Percentiles rank a stretch among this genome's conserved stretches.
Conservation (phyloP, 148 eudicot species). For the Fallopia convolvulus region DNA sequence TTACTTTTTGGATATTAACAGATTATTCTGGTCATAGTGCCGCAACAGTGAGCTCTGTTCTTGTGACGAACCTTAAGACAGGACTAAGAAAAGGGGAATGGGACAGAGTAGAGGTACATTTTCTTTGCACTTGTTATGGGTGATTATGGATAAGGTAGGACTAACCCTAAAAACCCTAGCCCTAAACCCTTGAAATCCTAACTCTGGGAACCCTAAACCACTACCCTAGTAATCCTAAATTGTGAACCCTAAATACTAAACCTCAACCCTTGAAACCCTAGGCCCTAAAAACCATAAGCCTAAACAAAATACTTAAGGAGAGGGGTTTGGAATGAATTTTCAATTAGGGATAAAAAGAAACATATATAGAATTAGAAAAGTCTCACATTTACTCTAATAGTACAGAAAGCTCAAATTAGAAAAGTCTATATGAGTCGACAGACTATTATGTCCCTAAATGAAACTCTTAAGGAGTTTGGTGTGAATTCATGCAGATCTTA, state of each 20-base stretch:
- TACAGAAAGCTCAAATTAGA: too few relatives aligned
- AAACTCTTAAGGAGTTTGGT: neutral
- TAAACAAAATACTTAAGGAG: too few relatives aligned
- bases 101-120: slow-evolving; percentile 79
- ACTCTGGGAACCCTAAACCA: too few relatives aligned
- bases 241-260: too few relatives aligned
- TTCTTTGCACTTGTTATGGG: neutral
- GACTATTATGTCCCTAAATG: neutral
- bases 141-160: too few relatives aligned
- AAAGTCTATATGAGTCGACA: neutral
- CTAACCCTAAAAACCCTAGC: too few relatives aligned
- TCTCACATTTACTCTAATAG: neutral
- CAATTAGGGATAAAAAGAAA: too few relatives aligned
- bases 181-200: too few relatives aligned
- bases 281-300: too few relatives aligned
- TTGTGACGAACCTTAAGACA: slow-evolving; percentile 70
- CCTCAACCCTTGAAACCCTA: too few relatives aligned
- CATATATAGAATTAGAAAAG: neutral
- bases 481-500: slow-evolving; percentile 47
- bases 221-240: too few relatives aligned
- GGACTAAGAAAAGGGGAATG: slow-evolving; percentile 67
- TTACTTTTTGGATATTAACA: slow-evolving; percentile 13
- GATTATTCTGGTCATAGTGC: slow-evolving; percentile 72
- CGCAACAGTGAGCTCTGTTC: slow-evolving; percentile 74
- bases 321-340: too few relatives aligned